Conservation (phyloP, 2,329 filamentous ascomycete genomes). For the Aspergillus nomiae region DNA sequence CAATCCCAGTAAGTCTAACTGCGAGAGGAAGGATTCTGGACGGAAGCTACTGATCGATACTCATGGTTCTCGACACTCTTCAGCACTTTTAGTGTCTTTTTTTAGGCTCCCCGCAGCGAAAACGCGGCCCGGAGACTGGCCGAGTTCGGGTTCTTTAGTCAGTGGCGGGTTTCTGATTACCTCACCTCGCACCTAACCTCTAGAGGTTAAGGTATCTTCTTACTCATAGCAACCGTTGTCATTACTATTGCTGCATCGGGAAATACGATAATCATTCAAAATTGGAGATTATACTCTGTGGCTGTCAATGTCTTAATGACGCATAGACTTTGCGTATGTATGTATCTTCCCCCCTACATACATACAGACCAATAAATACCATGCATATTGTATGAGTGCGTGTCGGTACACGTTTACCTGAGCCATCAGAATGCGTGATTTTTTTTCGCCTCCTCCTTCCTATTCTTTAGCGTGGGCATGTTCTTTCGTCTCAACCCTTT, state of each 20-base stretch:
- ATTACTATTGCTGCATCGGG: conserved; percentile 1
- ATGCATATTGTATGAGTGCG: not conserved
- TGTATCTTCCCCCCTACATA: not conserved
- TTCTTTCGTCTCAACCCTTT: not conserved
- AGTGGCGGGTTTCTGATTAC: conserved; percentile 8
- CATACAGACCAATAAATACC: not conserved
- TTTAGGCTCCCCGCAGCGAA: conserved; percentile 18
- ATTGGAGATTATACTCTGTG: not conserved
- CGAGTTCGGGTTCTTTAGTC: conserved; percentile 19
- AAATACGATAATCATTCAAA: not conserved
- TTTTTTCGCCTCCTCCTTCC: not conserved
- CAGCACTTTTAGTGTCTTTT: conserved; percentile 4
- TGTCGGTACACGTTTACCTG: not conserved
- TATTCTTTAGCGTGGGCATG: not conserved
- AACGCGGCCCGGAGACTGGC: conserved; percentile 16
- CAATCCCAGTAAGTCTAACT: conserved; percentile 18
- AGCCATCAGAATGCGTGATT: conserved; percentile 15
- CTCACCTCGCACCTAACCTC: conserved; percentile 5
- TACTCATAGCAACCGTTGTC: conserved; percentile 1
- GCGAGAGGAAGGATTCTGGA: conserved; percentile 28
- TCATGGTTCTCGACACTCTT: conserved; percentile 5
- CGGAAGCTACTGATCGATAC: conserved; percentile 8
- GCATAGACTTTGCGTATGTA: not conserved
- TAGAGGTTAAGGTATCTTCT: not conserved
- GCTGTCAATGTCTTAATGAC: not conserved